These are phyloP conservation scores for Pyricularia pennisetigena DNA, from an alignment of 2,329 filamentous ascomycete genomes.

Conservation along the genomic window DNA sequence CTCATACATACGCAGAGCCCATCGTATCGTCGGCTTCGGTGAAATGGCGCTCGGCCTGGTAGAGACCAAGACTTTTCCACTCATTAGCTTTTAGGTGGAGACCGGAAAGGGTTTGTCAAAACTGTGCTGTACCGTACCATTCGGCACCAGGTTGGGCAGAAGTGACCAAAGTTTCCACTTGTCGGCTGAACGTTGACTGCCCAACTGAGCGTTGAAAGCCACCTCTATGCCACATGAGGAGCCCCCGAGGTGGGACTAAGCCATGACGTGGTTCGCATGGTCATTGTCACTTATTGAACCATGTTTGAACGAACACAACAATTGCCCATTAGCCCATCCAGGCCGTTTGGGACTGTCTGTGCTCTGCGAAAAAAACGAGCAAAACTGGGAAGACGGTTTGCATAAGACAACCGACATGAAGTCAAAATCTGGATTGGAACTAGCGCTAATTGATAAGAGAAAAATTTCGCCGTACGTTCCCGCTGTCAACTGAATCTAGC, in stretches of 20 bases:
- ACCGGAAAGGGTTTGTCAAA: not conserved
- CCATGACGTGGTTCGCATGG: not conserved
- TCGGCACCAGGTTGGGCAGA: too few species aligned
- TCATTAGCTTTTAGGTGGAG: not conserved
- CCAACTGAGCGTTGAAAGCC: not conserved
- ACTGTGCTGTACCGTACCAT: not conserved
- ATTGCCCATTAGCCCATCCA: not conserved
- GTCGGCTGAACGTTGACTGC: not conserved
- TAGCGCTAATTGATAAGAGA: not conserved
- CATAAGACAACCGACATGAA: not conserved
- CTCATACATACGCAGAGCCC: not conserved
- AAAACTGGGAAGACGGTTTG: not conserved
- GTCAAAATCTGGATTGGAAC: not conserved
- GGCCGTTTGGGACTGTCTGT: not conserved
- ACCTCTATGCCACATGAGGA: not conserved
- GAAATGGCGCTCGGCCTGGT: not conserved
- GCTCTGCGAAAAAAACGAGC: not conserved
- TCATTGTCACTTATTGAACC: not conserved
- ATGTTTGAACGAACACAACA: not conserved
- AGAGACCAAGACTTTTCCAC: not conserved
- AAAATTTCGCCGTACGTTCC: not conserved
- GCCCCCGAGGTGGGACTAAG: not conserved
- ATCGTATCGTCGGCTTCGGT: not conserved
- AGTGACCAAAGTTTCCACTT: not conserved
- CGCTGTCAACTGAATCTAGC: not conserved